Base-by-base conservation (phyloP, 2,329 filamentous ascomycete genomes). In the Cladosporium sp. region DNA sequence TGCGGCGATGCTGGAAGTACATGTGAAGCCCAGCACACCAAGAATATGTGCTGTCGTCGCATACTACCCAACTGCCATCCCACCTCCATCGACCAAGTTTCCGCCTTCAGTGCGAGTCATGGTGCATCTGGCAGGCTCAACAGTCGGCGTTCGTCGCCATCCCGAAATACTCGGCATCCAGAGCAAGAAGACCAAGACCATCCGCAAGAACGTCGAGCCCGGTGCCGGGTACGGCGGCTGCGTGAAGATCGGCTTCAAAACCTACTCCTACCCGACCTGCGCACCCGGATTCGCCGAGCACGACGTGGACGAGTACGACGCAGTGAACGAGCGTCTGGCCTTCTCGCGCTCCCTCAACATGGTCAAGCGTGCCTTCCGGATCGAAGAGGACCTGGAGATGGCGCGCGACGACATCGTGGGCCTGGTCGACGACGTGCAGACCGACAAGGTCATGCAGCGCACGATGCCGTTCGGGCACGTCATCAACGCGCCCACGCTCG, bases 271-370 rank as follows among this genome's bases (percentile, higher is more conserved):
- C 58, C 73, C 76, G 9, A 72, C 75, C 55, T 79, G 70, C 0
- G 71, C 81, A 46, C 70, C 81, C 0, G 87, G 87, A 0, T 90
- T 91, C 57, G 86, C 86, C 0, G 86, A 90, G 67, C 76, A 78
- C 16, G 81, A 88, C 52, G 66, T 87, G 32, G 82, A 86, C 2
- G 80, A 85, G 58, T 89, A 82, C 60, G 78, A 89, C 57, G 73
- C 77, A 9, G 72, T 86, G 3, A 78, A 78, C 0, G 80, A 84
- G 1, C 77, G 79, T n/a, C 63, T 89, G 16, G 85, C 86, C 0
- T 89, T 84, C 78, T 81, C 77, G n/a, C 75, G 87, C 7, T 84
- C 81, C 34, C 63, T 91, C 53, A 73, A 74, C 1, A 69, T 75
- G 0, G 72, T 87, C 34, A 74, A 83, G 38, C 77, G 76, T 55